Base-by-base conservation (phyloP, 2,329 filamentous ascomycete species). In the Apiospora rasikravindrae region DNA sequence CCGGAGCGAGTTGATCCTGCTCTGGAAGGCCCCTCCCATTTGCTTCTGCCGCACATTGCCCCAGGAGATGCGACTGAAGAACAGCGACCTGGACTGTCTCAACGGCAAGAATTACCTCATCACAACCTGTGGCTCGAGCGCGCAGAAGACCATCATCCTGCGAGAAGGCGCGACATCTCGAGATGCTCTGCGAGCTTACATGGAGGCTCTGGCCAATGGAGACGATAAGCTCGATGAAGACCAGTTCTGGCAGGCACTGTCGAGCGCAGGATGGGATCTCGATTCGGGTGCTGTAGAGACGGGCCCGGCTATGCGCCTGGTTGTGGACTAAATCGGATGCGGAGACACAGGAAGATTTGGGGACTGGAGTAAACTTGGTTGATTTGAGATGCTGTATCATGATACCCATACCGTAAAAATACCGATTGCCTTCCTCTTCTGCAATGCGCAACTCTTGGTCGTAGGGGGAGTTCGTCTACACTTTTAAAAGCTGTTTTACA, bases 261-360 rank as follows among this genome's bases (percentile, higher is more conserved):
- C 70, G 73, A 81, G 73, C 74, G 81, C 73, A 73, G 92, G 92
- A 0, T 95, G 93, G 93, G 88, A 95, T 81, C 76, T 93, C 67
- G 83, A 89, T 71, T 86, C 85, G 69, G 86, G 86, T 51, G 91
- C 90, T 7, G 83, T 95, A 76, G 92, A 95, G 83, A 94, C 92
- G 24, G 85, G 83, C 72, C 84, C 88, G 67, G 90, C 83, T 1
- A 77, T 86, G 29, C 81, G 84, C 8, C 82, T 86, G 40, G 75
- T 82, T 44, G 75, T 82, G 2, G 80, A 78, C n/a, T 78, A 72
- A 53, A 78, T 14, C 76, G 72, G 79, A 79, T 74, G 75, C 79
- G 16, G 16, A 4, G 57, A n/a, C 77, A 74, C 73, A 75, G 77
- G 74, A n/a, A 42, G n/a, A 71, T 13, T 44, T 40, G 40, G 42